Base-by-base conservation (phyloP, 768 basidiomycete genomes). In the Collybia sordida region DNA sequence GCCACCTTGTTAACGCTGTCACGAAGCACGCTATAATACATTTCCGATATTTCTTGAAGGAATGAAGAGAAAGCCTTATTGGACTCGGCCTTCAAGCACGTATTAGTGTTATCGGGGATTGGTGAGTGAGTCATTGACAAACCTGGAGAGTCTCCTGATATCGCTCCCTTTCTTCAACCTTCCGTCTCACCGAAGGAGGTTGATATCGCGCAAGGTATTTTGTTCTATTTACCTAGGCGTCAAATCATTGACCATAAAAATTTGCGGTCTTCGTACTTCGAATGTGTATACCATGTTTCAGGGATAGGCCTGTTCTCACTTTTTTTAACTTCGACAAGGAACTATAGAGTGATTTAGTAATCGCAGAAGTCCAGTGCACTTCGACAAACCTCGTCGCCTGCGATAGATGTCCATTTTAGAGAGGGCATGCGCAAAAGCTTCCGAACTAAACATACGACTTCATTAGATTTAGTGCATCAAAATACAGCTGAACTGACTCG, bases 1-100 rank as follows among this genome's bases (percentile, higher is more conserved):
- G 93, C 93, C 23, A 99, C 74, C 54, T 90, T 86, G 58, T 88
- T 83, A 18, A 93, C 84, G 5, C 79, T 85, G 52, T 88, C 79
- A 8, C 93, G 81, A 50, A 98, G 69, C 6, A 85, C 55, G 4
- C 75, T 79, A 59, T 96, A 95, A 56, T 87, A 73, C 14, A 83
- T 78, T 25, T 72, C 64, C 7, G 82, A 69, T 24, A 95, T 90
- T 49, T 92, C 85, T 25, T 68, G 62, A 37, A 93, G 77, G 60
- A 94, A 94, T 6, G 73, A 63, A 15, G 72, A 72, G 60, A 83
- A 93, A 0, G 90, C 88, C 22, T 71, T 72, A 47, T 80, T 73
- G 2, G 89, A 80, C 58, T 82, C 90, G 1, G 75, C 80, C 55
- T 86, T 52, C 15, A 25, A 22, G 23, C 2, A 43, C 15, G 22